Base-by-base conservation (phyloP, 2,329 filamentous ascomycete species). In the Colletotrichum salicis region DNA sequence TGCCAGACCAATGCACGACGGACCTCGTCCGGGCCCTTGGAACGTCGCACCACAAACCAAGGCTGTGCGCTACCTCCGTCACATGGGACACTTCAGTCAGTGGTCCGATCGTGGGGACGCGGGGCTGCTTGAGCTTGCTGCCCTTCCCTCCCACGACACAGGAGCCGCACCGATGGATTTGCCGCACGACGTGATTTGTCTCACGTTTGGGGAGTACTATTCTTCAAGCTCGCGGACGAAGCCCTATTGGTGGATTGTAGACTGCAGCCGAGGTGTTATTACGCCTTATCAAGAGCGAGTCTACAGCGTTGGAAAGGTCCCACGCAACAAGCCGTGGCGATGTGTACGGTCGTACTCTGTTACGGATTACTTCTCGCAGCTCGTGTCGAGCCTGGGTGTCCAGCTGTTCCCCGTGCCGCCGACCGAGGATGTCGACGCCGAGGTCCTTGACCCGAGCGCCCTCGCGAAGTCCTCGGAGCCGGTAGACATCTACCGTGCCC, bases 241-340 rank as follows among this genome's bases (percentile, higher is more conserved):
- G 6, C 70, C 66, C 45, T 70, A 64, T 55, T 72, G 70, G 70
- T 72, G 70, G 70, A 72, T 72, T 6, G 29, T 72, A 19, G 70
- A 72, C 65, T 70, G 65, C 60, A n/a, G 31, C 8, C 55, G 70
- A 4, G 70, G 70, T 13, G 10, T 69, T 29, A 6, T 72, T 19
- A 69, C 70, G n/a, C 70, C 70, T 1, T 72, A 60, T 27, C 55
- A 60, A 35, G 59, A 69, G 24, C 31, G 45, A 22, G 4, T 13
- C 15, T 72, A 72, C 29, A 22, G 27, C 29, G 59, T 72, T 24
- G 65, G 35, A 12, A 55, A 33, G 22, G 70, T 72, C 19, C 70
- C 70, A n/a, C 65, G 70, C 3, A 72, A 72, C 60, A 72, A 72
- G 59, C 70, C 69, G 33, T 72, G 70, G 70, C 45, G 70, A 15